These are phyloP conservation scores for Entomortierella chlamydospora DNA, from an alignment of 192 early-diverging fungal genomes.

Conservation along the genomic window DNA sequence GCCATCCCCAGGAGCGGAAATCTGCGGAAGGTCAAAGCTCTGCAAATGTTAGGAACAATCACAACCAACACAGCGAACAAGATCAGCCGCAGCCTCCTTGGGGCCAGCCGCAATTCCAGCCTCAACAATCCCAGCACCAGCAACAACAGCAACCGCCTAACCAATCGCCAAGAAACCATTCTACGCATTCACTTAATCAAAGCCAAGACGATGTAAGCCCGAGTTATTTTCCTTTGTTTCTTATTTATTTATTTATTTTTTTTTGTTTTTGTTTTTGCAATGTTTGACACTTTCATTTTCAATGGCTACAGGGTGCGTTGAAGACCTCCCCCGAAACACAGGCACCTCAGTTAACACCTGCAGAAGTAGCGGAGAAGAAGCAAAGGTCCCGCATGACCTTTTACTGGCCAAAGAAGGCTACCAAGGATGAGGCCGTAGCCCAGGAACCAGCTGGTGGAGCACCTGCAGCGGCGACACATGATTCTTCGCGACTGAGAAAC, in stretches of 20 bases:
- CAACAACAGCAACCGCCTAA: slow-evolving; percentile 27
- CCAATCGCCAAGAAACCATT: slow-evolving; percentile 24
- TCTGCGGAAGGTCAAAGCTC: slow-evolving; percentile 39
- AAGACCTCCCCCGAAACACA: slow-evolving; percentile 5
- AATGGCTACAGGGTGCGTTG: neutral
- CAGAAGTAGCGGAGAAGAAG: slow-evolving; percentile 50
- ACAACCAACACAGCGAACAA: slow-evolving; percentile 21
- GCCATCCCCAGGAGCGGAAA: slow-evolving; percentile 16
- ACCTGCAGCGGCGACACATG: neutral
- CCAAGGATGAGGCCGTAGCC: slow-evolving; percentile 23
- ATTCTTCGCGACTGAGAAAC: slow-evolving; percentile 31
- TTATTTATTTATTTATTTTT: neutral
- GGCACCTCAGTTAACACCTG: slow-evolving; percentile 15
- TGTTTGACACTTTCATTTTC: neutral
- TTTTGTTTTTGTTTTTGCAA: neutral
- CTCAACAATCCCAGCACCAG: slow-evolving; percentile 10
- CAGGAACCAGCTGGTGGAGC: neutral
- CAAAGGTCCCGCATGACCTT: slow-evolving; percentile 51
- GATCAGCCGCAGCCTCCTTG: slow-evolving; percentile 9
- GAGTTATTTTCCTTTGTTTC: no score
- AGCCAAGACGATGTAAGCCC: slow-evolving; percentile 42
- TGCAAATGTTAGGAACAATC: slow-evolving; percentile 6
- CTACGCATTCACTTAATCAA: slow-evolving; percentile 32
- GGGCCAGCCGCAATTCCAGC: slow-evolving; percentile 19
- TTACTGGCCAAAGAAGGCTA: slow-evolving; percentile 49